Base-by-base conservation (phyloP, 371 early-diverging fungal species). In the Mortierella sp. region DNA sequence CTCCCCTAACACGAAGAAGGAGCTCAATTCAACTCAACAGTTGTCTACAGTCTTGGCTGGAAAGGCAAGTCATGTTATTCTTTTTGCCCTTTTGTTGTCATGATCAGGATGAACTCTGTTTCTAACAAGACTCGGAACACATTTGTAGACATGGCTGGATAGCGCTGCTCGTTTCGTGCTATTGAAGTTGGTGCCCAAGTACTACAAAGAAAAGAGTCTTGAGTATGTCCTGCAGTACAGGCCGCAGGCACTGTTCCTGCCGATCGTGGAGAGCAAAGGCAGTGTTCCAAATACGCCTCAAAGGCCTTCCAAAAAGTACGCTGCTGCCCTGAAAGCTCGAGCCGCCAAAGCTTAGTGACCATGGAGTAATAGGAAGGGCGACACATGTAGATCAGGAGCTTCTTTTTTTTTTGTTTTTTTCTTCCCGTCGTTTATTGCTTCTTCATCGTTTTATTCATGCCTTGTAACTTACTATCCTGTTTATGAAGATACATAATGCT, bases 181-280 rank as follows among this genome's bases (percentile, higher is more conserved):
- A 8, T 24, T 70, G 41, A 70, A 70, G 34, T n/a, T 63, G 24
- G 55, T 63, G 12, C 71, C 71, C 44, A 70, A 56, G 47, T 70
- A 70, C 56, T 63, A 57, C 47, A 70, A 70, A 53, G 71, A 70
- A 27, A 64, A 60, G 48, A 63, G 60, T 39, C 53, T 51, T 12
- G 65, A 70, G 19, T 70, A 70, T 51, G 44, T 44, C 1, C 27
- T 45, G 31, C 56, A 48, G 17, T 71, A 71, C 57, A 49, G 64
- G n/a, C 60, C 60, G 13, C 60, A 60, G 47, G 54, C 64, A 1
- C 22, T 48, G 19, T 71, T 65, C 54, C 24, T 71, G 25, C 72
- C 72, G 34, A 51, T 54, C 14, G 39, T 71, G n/a, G 54, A 57
- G 27, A 41, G 46, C 29, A 45, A 21, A 17, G 66, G 72, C 12